Evolutionary conservation across 352 stramenopile species (phyloP).

Genomic region (Sclerospora graminicola): DNA sequence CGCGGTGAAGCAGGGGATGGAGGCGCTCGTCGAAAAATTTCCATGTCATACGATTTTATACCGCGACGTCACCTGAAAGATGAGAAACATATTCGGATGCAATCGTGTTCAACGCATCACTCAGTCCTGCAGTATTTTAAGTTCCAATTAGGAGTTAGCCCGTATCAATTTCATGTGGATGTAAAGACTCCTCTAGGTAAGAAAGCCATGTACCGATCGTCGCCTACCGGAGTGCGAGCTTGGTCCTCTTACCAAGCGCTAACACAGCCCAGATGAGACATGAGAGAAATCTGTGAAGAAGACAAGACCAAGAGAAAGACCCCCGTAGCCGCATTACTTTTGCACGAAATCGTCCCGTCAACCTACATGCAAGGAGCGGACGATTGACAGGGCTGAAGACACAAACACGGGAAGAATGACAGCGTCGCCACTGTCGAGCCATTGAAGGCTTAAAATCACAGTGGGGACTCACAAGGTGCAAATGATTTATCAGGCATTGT

Average conservation of each 20-base stretch:
- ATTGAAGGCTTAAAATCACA: no score
- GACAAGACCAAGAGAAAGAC: conserved; percentile 16
- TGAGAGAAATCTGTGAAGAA: conserved; percentile 23
- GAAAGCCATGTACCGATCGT: no score
- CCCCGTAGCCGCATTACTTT: conserved; percentile 5
- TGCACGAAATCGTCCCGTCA: conserved; percentile 15
- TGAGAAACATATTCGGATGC: conserved; percentile 29
- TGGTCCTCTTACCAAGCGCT: no score
- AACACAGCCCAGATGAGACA: conserved; percentile 10
- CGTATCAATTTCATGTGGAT: conserved; percentile 1
- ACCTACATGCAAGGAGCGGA: no score
- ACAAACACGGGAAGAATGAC: no score
- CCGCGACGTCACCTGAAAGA: conserved; percentile 33
- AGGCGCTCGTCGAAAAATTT: no score
- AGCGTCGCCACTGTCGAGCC: no score
- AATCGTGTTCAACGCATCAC: conserved; percentile 39
- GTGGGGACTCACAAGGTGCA: no score
- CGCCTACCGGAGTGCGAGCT: no score
- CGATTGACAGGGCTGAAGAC: no score
- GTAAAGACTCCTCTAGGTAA: no score
- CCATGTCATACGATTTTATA: conserved; percentile 63
- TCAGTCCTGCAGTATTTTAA: conserved; percentile 29
- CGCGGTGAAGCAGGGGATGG: no score
- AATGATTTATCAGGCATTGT: conserved; percentile 5
- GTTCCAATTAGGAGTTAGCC: conserved; percentile 2